Conservation (phyloP, 495 filamentous ascomycete genomes). For the Penicillium psychrofluorescens region DNA sequence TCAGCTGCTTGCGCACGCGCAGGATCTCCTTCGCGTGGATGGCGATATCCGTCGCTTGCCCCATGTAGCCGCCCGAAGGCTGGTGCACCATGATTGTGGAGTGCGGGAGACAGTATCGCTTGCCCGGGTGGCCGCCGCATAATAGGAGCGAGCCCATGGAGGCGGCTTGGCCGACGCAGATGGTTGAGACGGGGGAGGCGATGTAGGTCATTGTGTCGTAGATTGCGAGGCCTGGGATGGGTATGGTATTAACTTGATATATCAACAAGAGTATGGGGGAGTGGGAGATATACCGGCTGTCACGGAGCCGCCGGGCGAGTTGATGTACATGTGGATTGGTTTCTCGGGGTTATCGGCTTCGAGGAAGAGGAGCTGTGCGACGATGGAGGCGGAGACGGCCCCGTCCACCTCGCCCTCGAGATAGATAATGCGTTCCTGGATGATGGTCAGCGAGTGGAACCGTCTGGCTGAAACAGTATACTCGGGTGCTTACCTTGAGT, state of each 20-base stretch:
- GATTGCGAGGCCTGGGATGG: conserved; percentile 67
- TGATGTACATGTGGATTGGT: conserved; percentile 94
- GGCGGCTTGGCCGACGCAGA: conserved; percentile 90
- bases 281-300: conserved; percentile 53
- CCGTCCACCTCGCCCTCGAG: conserved; percentile 91
- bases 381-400: conserved; percentile 77
- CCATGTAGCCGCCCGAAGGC: conserved; percentile 82
- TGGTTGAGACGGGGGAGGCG: conserved; percentile 80
- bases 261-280: neutral
- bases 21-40: conserved; percentile 98
- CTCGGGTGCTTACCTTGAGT: conserved; percentile 48
- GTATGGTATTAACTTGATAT: neutral
- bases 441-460: neutral
- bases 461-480: neutral
- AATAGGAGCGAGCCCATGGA: conserved; percentile 90
- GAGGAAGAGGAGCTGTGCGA: conserved; percentile 93
- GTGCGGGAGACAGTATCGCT: conserved; percentile 84
- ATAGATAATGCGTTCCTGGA: conserved; percentile 86
- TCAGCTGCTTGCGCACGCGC: conserved; percentile 74
- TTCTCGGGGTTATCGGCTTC: conserved; percentile 94
- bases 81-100: conserved; percentile 96
- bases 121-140: conserved; percentile 76
- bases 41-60: conserved; percentile 86
- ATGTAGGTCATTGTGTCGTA: conserved; percentile 99
- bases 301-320: conserved; percentile 92